Evolutionary conservation across 352 stramenopile species (phyloP).

Genomic region (Phytophthora pseudosyringae): DNA sequence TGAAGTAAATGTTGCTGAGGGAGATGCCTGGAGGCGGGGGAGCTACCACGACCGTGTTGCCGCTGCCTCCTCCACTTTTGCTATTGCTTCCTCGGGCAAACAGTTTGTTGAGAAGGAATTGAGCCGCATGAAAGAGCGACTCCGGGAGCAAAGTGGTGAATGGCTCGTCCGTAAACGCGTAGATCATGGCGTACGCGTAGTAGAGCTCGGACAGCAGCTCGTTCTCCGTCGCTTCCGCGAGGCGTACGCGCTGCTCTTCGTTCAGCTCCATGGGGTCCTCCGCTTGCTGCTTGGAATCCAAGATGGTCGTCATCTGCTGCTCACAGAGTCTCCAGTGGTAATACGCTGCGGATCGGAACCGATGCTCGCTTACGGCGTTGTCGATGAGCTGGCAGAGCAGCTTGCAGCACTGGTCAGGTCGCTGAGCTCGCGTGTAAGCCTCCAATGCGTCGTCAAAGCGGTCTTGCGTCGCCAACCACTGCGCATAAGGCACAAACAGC

Average conservation of each 20-base stretch:
- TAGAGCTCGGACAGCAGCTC: slow-evolving; percentile 91
- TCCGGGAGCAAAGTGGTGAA: slow-evolving; percentile 94
- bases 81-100: slow-evolving; percentile 30
- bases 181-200: slow-evolving; percentile 94
- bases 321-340: slow-evolving; percentile 94
- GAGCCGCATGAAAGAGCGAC: slow-evolving; percentile 92
- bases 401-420: slow-evolving; percentile 82
- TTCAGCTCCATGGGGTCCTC: slow-evolving; percentile 25
- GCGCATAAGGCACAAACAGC: slow-evolving; percentile 93
- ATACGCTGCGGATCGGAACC: slow-evolving; percentile 92
- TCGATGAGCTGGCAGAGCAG: slow-evolving; percentile 91
- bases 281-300: slow-evolving; percentile 9
- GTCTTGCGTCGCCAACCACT: slow-evolving; percentile 93
- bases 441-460: slow-evolving; percentile 94
- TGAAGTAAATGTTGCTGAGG: slow-evolving; percentile 93
- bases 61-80: slow-evolving; percentile 20
- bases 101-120: slow-evolving; percentile 94
- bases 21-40: slow-evolving; percentile 86
- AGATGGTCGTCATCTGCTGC: slow-evolving; percentile 68
- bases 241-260: slow-evolving; percentile 36
- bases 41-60: slow-evolving; percentile 21
- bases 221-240: slow-evolving; percentile 58
- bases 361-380: slow-evolving; percentile 86
- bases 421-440: slow-evolving; percentile 85
- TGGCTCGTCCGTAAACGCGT: slow-evolving; percentile 93